Evolutionary conservation across 129 eudicot genomes (phyloP), one percentile per base, ranked within the genome.

Genomic region (Centrapalus pauciflorus): DNA sequence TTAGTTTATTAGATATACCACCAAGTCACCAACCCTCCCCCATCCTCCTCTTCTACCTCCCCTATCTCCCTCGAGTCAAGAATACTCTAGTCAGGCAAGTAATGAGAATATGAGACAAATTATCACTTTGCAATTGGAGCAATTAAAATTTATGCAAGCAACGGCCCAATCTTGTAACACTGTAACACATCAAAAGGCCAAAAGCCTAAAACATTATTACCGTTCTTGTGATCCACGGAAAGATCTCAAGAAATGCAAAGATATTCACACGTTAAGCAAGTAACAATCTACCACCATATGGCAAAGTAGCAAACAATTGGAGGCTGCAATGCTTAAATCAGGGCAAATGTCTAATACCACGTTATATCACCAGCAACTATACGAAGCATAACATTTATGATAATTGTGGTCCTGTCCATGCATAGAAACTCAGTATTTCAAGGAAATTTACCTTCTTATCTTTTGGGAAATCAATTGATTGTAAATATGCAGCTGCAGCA

Each of bases 401-500:
- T 10, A 45, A 64, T 43, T n/a, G 32, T 65, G 3, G 43, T 48
- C 14, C 16, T n/a, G 37, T 40, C 2, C 14, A 24, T 14, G 0
- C 8, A 19, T 19, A n/a, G 27, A 16, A n/a, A 25, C 10, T 66
- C 27, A 38, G 55, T 27, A 40, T 29, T 70, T 41, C 19, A 30
- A 6, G 40, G 40, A 60, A 58, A 41, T 37, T 45, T 75, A 89
- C 99, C 90, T 93, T 93, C 73, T 93, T 93, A 61, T 93, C 93
- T 76, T 89, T 93, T 33, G 99, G 99, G 71, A 93, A 93, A 77
- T 89, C 73, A 67, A 93, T 89, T 2, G 99, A 93, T 75, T 82
- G 82, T 58, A 93, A 80, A 73, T 93, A 93, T 37, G 96, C 99
- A 68, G 99, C 99, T 67, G 95, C 99, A 37, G 99, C 99, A 77